Evolutionary conservation across 495 filamentous ascomycete species (phyloP).

Genomic region (Barbatosphaeria neglecta): DNA sequence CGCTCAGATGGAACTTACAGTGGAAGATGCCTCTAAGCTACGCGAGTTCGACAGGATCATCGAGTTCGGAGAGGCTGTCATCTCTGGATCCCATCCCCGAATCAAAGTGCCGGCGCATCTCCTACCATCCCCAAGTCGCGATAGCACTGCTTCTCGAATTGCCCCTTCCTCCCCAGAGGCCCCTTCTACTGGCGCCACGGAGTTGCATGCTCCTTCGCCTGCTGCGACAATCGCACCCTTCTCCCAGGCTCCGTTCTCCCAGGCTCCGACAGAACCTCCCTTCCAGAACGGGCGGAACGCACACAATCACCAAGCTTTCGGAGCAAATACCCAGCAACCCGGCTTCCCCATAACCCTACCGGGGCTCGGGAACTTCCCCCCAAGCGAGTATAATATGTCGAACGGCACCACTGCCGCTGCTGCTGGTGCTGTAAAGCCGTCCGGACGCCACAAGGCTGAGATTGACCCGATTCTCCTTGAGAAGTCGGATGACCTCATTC

Average conservation of each 20-base stretch:
- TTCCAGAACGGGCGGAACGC: conserved; percentile 17
- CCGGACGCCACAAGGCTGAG: conserved; percentile 28
- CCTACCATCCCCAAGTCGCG: neutral
- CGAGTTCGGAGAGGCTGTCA: conserved; percentile 62
- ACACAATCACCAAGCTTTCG: conserved; percentile 25
- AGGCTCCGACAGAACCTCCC: conserved; percentile 8
- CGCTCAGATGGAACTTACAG: neutral
- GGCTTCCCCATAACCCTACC: conserved; percentile 13
- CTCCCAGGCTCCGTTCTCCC: too few species aligned
- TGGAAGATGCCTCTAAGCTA: conserved; percentile 25
- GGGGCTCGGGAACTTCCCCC: conserved; percentile 13
- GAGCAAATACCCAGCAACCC: conserved; percentile 22
- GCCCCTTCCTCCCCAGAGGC: conserved; percentile 16
- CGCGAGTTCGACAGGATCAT: conserved; percentile 63
- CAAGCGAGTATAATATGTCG: conserved; percentile 5
- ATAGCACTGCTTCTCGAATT: neutral
- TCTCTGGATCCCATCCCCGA: conserved; percentile 61
- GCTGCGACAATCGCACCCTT: conserved; percentile 4
- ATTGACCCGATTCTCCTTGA: conserved; percentile 72
- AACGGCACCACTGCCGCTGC: neutral
- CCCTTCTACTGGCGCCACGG: neutral
- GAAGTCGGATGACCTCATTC: conserved; percentile 74
- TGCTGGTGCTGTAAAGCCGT: conserved; percentile 13
- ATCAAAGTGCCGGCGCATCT: conserved; percentile 51
- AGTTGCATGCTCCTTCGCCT: neutral